Conservation (phyloP, 176 grass and related monocot species). For the Alopecurus myosuroides region DNA sequence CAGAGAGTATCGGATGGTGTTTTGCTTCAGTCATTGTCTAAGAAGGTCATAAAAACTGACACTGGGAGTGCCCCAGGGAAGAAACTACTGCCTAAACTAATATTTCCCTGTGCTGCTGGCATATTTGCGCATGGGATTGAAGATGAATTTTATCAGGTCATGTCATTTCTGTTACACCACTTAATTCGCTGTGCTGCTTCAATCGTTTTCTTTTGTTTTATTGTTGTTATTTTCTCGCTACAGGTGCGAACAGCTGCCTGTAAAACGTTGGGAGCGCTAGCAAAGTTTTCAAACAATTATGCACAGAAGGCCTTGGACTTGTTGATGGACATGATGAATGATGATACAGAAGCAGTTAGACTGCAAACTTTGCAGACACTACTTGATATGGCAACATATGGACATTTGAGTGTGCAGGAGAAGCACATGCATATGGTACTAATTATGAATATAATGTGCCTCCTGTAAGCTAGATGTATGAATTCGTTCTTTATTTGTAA, state of each 20-base stretch:
- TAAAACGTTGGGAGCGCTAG: constrained; percentile 65
- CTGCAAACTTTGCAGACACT: constrained; percentile 69
- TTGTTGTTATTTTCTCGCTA: constrained; percentile 23
- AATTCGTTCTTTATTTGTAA: background rate
- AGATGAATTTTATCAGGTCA: constrained; percentile 82
- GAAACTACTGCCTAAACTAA: constrained; percentile 40
- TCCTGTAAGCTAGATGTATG: constrained; percentile 7
- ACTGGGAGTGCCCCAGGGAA: constrained; percentile 26
- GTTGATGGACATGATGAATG: constrained; percentile 95
- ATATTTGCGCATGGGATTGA: constrained; percentile 84
- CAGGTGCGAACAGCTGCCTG: constrained; percentile 65
- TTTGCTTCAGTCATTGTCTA: constrained; percentile 74
- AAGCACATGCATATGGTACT: constrained; percentile 93
- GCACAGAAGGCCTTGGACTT: constrained; percentile 63
- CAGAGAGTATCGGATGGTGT: constrained; percentile 52
- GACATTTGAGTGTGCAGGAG: constrained; percentile 64
- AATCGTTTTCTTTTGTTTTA: constrained; percentile 13
- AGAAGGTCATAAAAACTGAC: constrained; percentile 63
- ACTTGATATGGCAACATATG: constrained; percentile 57
- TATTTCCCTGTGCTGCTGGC: constrained; percentile 58
- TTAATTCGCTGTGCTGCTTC: background rate
- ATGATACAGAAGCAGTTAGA: constrained; percentile 70
- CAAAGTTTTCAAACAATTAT: constrained; percentile 58
- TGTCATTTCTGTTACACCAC: constrained; percentile 9
- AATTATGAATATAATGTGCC: background rate